Base-by-base conservation (phyloP, 1,139 yeast species). In the Blastobotrys apis region DNA sequence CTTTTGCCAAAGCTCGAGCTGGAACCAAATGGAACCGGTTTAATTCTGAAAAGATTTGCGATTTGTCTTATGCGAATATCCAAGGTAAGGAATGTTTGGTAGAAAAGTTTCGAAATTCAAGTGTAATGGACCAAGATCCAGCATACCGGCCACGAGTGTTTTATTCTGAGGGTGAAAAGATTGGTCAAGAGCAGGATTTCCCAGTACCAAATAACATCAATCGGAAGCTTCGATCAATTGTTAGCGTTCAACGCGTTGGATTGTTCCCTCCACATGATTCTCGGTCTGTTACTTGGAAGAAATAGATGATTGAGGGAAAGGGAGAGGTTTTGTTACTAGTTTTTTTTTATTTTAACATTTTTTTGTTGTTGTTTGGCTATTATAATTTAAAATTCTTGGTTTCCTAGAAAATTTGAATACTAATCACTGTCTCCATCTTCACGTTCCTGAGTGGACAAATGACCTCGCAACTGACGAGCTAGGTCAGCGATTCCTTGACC, bases 21-120 rank as follows among this genome's bases (percentile, higher is more conserved):
- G 77, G 77, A 3, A 69, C 71, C 37, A 69, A 64, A 51, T 75
- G 79, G 74, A 65, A 64, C 47, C 59, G 64, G 34, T 70, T 70
- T 56, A 70, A 71, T 49, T 73, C 78, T 1, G 75, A 70, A 33
- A 75, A 75, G 54, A 62, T 69, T 21, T 73, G 78, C 50, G 77
- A 72, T 45, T 57, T 74, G 38, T 70, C 74, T 6, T 75, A 71
- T 48, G 79, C 79, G 13, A 71, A 70, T 49, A 67, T 73, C 41
- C 79, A 74, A 58, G 79, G 78, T 15, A 64, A 65, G 41, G 66
- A 64, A 13, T 63, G 67, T 22, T 62, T 74, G 36, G 64, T 73
- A 41, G 69, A 71, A 41, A 74, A 72, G 52, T 74, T 74, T 55
- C 66, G 75, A 35, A 67, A 67, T 49, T 74, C 79, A 5, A 69